Evolutionary conservation across 352 stramenopile species (phyloP), one percentile per base, ranked within the genome.

Genomic region (Pythium rishiriense): DNA sequence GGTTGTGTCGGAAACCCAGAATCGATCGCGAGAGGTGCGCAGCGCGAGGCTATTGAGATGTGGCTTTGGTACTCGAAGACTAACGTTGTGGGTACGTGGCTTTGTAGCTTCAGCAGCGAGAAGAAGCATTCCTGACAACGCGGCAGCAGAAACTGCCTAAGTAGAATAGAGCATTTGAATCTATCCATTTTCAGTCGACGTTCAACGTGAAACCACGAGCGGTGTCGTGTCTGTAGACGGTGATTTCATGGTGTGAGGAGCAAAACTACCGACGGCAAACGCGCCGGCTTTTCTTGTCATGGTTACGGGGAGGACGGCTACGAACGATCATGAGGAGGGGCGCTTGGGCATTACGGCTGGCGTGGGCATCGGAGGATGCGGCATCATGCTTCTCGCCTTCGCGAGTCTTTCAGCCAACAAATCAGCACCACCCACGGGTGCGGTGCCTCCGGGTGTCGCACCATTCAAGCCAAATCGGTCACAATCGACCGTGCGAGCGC

Each of bases 1-100:
- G 31, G 84, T 94, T 1, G 78, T 89, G 14, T 77, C 65, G 8
- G 81, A 88, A 70, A 94, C 83, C 33, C 81, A 90, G 68, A 73
- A 87, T 50, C 81, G 85, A 57, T 94, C 85, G 19, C 68, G 79
- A 66, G 79, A 94, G 76, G 80, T 93, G 41, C 41, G 67, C n/a
- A n/a, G n/a, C n/a, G n/a, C n/a, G n/a, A n/a, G n/a, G n/a, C n/a
- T n/a, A n/a, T n/a, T n/a, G n/a, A n/a, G n/a, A 10, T 43, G 9
- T 43, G 17, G 10, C 37, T n/a, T 7, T n/a, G 11, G 17, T 43
- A 4, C 11, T 7, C 11, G 37, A 17, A 21, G 37, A 43, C 37
- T 43, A n/a, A 43, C 37, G 48, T 33, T 28, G 39, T 60, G 39
- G 53, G 17, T 29, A 19, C 51, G 5, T 31, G 19, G 22, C 22